Conservation (phyloP, 805 yeast genomes). For the Lachancea mirantina region DNA sequence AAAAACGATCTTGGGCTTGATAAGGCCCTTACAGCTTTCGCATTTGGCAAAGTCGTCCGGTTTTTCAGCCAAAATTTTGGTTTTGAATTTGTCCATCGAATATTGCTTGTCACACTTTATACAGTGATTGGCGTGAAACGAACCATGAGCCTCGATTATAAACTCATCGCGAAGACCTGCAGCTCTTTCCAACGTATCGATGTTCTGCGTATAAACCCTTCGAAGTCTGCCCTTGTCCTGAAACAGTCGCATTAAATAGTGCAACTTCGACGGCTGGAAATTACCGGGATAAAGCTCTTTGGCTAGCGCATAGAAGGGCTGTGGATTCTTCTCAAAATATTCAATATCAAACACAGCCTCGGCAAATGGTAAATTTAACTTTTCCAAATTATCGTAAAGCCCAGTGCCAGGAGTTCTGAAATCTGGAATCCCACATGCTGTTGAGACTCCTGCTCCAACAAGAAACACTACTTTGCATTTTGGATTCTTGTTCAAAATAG, state of each 20-base stretch:
- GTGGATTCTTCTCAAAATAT: constrained; percentile 66
- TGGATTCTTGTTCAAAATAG: constrained; percentile 16
- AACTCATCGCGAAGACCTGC: constrained; percentile 64
- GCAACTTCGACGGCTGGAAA: constrained; percentile 77
- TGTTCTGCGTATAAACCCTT: constrained; percentile 85
- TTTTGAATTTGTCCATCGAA: constrained; percentile 40
- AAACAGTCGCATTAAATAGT: constrained; percentile 58
- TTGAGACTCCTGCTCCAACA: constrained; percentile 93
- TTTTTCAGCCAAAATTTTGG: constrained; percentile 29
- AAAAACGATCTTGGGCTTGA: constrained; percentile 91
- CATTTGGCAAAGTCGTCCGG: constrained; percentile 47
- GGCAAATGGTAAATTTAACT: constrained; percentile 76
- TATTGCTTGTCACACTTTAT: constrained; percentile 60
- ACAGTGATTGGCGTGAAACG: constrained; percentile 80
- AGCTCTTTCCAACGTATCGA: constrained; percentile 81
- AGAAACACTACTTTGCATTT: constrained; percentile 49
- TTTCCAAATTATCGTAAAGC: constrained; percentile 69
- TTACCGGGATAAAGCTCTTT: constrained; percentile 84
- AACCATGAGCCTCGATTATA: constrained; percentile 91
- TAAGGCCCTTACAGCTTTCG: constrained; percentile 57
- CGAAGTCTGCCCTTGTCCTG: constrained; percentile 56
- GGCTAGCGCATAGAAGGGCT: constrained; percentile 79
- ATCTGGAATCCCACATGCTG: constrained; percentile 93
- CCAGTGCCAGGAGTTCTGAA: constrained; percentile 89
- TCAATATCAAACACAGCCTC: constrained; percentile 94